Evolutionary conservation across 2,329 filamentous ascomycete genomes (phyloP).

Genomic region (Fusarium compactum): DNA sequence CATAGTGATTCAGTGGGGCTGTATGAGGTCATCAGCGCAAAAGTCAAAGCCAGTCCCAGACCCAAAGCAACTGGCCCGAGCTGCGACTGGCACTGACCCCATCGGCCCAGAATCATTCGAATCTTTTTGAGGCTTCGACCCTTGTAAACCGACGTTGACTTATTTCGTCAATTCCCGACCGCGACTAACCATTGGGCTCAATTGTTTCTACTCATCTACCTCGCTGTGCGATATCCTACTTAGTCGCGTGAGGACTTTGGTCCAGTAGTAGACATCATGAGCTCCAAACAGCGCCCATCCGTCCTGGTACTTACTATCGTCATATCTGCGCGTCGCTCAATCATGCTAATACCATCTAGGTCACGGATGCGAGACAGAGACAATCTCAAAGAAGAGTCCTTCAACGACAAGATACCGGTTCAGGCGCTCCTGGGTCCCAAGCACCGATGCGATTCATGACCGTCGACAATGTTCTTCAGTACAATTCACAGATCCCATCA

Average conservation of each 20-base stretch:
- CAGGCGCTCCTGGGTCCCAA: slow-evolving; percentile 47
- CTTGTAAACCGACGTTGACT: slow-evolving; percentile 18
- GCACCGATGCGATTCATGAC: slow-evolving; percentile 80
- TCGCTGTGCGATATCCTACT: background rate
- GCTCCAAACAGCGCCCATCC: slow-evolving; percentile 67
- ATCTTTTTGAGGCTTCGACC: slow-evolving; percentile 28
- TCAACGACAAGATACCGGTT: slow-evolving; percentile 51
- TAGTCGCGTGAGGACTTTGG: background rate
- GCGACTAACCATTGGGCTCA: slow-evolving; percentile 3
- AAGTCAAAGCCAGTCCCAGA: slow-evolving; percentile 17
- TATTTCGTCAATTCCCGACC: slow-evolving; percentile 9
- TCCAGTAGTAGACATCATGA: slow-evolving; percentile 50
- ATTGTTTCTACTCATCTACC: background rate
- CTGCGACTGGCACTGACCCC: slow-evolving; percentile 24
- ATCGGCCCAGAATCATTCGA: slow-evolving; percentile 39
- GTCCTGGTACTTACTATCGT: slow-evolving; percentile 63
- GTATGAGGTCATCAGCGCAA: slow-evolving; percentile 47
- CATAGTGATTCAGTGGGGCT: slow-evolving; percentile 40
- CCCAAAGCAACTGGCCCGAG: slow-evolving; percentile 42
- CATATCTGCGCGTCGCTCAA: slow-evolving; percentile 20
- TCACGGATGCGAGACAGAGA: slow-evolving; percentile 56
- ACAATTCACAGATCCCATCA: slow-evolving; percentile 94
- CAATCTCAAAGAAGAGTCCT: slow-evolving; percentile 50
- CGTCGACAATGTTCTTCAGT: slow-evolving; percentile 94
- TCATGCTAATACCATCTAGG: slow-evolving; percentile 45